phyloP scores from a whole-genome alignment of 1,284 basidiomycete species.

The Sporisorium sorghi region DNA sequence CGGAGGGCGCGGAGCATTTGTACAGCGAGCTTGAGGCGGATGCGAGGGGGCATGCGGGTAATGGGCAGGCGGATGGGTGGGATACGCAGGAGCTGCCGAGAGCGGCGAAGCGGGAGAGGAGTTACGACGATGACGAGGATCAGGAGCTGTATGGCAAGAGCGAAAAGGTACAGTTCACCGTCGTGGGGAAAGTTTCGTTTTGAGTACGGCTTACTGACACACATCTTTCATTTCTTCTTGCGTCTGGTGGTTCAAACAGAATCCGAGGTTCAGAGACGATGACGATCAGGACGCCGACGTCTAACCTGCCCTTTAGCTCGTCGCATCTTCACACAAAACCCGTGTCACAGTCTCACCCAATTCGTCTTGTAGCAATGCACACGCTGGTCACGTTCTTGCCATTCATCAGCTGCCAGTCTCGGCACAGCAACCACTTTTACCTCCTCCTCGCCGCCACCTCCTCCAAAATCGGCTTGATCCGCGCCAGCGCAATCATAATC shows the following conservation, averaged over 20 bases:
- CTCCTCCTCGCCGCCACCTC: conserved; percentile 15
- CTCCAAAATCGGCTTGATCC: conserved; percentile 50
- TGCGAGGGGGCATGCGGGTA: conserved; percentile 26
- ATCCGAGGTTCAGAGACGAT: conserved; percentile 69
- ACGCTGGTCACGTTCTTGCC: too few relatives aligned
- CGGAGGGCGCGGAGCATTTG: conserved; percentile 42
- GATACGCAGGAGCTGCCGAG: background rate
- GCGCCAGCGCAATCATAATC: conserved; percentile 56
- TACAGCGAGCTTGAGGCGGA: conserved; percentile 49
- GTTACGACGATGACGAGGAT: conserved; percentile 45
- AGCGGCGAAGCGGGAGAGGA: conserved; percentile 74
- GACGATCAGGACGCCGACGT: conserved; percentile 51
- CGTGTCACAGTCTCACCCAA: too few relatives aligned
- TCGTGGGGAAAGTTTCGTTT: too few relatives aligned
- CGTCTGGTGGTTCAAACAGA: conserved; percentile 17
- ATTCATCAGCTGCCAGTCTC: background rate
- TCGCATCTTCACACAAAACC: too few relatives aligned
- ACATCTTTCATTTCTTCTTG: background rate
- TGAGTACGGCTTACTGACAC: background rate
- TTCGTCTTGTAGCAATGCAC: background rate
- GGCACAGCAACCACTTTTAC: background rate
- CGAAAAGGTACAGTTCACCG: conserved; percentile 32
- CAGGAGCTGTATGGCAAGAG: conserved; percentile 34
- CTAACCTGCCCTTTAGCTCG: background rate
- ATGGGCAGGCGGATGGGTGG: background rate